A percentile compares a stretch with the other conserved stretches of the same genome.
Evolutionary conservation across 768 basidiomycete genomes (phyloP).

Genomic region (Tulasnella sp.): DNA sequence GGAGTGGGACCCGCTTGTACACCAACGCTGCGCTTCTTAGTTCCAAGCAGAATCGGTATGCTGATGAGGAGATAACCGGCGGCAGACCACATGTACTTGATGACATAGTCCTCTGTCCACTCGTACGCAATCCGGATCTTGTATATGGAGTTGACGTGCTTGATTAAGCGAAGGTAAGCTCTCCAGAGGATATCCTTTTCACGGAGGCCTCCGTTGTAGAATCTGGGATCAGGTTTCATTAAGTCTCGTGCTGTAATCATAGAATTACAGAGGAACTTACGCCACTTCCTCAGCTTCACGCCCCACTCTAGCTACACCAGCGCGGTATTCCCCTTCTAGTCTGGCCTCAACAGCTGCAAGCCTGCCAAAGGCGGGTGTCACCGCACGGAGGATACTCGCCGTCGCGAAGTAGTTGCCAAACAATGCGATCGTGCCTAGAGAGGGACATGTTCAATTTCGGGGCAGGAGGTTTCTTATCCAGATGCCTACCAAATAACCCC

Average conservation of each 20-base stretch:
- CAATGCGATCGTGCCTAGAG: constrained; percentile 38
- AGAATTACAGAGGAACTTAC: constrained; percentile 37
- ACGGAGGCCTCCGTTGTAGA: constrained; percentile 80
- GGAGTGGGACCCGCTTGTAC: constrained; percentile 21
- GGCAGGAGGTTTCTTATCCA: neutral
- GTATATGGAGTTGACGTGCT: constrained; percentile 81
- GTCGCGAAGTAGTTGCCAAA: constrained; percentile 85
- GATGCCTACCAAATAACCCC: constrained; percentile 69
- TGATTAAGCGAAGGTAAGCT: constrained; percentile 73
- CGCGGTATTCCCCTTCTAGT: constrained; percentile 86
- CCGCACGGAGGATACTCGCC: constrained; percentile 67
- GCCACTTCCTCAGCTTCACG: constrained; percentile 91
- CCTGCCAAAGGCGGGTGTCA: constrained; percentile 87
- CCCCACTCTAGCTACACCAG: constrained; percentile 76
- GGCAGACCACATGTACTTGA: constrained; percentile 94
- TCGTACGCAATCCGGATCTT: constrained; percentile 85
- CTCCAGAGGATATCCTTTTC: constrained; percentile 74
- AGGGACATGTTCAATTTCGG: neutral
- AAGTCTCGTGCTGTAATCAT: neutral
- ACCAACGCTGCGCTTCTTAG: constrained; percentile 36
- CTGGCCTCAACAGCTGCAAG: constrained; percentile 82
- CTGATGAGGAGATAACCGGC: constrained; percentile 88
- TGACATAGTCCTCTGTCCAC: constrained; percentile 95
- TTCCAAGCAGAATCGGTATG: constrained; percentile 72
- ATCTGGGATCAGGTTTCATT: constrained; percentile 39